Base-by-base conservation (phyloP, 208 protist genomes). In the Leishmania arabica region DNA sequence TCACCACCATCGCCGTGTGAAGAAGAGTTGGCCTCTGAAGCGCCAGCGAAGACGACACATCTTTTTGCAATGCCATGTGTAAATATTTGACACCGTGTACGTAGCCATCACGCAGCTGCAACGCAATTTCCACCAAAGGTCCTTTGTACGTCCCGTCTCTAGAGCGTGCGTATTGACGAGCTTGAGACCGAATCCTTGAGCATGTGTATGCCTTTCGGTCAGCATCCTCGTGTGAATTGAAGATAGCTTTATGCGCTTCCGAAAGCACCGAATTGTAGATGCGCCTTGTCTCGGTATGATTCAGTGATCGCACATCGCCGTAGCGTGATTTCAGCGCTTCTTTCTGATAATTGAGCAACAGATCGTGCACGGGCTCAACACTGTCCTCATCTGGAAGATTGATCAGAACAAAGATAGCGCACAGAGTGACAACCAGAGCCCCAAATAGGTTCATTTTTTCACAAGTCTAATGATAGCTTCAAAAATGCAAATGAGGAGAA, bases 71-170 rank as follows among this genome's bases (percentile, higher is more conserved):
- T 17, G 83, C 82, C 2, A 73, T 17, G 31, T 86, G 83, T 27
- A 95, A 60, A 70, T 91, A 88, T 27, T 82, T 73, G 47, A 93
- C 60, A 9, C 88, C 89, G 77, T 95, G 84, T 71, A 89, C 83
- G 70, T 92, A 95, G 42, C 82, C 78, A 79, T 95, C 90, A 49
- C 92, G 87, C 37, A 93, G 42, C 76, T 93, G 92, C 37, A 95
- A 80, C n/a, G 84, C 47, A 54, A 83, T 77, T 69, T 90, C 86
- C 5, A 83, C 86, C 56, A 90, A 34, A 45, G 84, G 73, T n/a
- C 69, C 72, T 81, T 70, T 17, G 77, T 86, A 80, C 19, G 73
- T 83, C 54, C 86, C 87, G 78, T 92, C 86, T 54, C 89, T 86
- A 37, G 91, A 91, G 45, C 91, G 88, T 17, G 89, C 84, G 56